Conservation (phyloP, 345 rosid genomes). For the Pistacia atlantica region DNA sequence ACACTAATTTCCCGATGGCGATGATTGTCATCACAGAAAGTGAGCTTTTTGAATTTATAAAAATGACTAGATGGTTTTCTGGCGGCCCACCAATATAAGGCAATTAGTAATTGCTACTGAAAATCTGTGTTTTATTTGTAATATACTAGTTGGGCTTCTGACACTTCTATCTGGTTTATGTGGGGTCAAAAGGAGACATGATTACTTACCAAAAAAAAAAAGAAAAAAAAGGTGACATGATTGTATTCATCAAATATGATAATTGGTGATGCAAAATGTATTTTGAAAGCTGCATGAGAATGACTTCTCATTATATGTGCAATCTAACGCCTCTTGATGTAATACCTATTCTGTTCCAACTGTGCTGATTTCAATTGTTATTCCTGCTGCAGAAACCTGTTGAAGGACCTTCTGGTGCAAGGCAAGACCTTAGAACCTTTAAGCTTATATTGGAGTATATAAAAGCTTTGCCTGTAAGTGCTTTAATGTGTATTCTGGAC, state of each 20-base stretch:
- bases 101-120: not conserved
- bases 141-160: not conserved
- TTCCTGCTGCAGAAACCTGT: slow-evolving; percentile 62
- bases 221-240: not conserved
- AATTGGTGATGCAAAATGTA: not conserved
- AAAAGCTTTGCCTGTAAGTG: slow-evolving; percentile 89
- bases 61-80: not conserved
- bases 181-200: not conserved
- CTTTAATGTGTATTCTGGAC: slow-evolving; percentile 4
- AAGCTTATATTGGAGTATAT: slow-evolving; percentile 82
- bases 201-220: not conserved
- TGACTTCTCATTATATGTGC: slow-evolving; percentile 1
- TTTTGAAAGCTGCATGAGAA: not conserved
- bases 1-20: not conserved
- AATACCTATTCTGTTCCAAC: not conserved
- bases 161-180: not conserved
- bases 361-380: slow-evolving; percentile 10
- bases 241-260: not conserved
- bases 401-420: slow-evolving; percentile 62
- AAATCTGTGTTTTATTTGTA: not conserved
- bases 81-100: not conserved
- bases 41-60: not conserved
- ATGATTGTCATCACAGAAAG: not conserved
- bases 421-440: slow-evolving; percentile 85
- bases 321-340: not conserved